These are phyloP conservation scores for Aspergillus eucalypticola DNA, from an alignment of 2,329 filamentous ascomycete genomes.

Conservation along the genomic window DNA sequence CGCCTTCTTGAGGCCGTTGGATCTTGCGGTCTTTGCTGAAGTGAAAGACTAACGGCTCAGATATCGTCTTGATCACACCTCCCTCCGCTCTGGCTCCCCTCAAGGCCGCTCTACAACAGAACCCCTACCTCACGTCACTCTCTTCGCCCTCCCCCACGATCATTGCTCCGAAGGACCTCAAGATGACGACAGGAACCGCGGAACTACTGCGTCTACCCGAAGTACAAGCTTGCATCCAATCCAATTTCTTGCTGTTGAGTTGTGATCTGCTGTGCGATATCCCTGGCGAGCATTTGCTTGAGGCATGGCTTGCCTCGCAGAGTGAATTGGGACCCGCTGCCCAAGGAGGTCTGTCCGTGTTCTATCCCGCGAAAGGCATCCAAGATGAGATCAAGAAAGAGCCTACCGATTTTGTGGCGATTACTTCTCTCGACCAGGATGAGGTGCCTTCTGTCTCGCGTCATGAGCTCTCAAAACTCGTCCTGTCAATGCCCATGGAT, in stretches of 20 bases:
- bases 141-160: constrained; percentile 40
- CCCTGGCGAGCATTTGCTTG: constrained; percentile 75
- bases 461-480: constrained; percentile 69
- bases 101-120: constrained; percentile 49
- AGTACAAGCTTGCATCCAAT: constrained; percentile 73
- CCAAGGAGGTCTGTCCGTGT: constrained; percentile 82
- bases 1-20: neutral
- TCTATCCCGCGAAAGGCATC: constrained; percentile 79
- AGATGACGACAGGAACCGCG: constrained; percentile 84
- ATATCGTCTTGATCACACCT: constrained; percentile 50
- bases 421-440: constrained; percentile 63
- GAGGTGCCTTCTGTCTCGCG: constrained; percentile 57
- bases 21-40: neutral
- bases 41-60: constrained; percentile 24
- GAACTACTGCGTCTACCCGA: constrained; percentile 83
- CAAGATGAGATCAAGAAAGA: constrained; percentile 77
- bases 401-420: constrained; percentile 89
- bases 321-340: constrained; percentile 63
- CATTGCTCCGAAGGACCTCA: constrained; percentile 53
- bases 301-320: constrained; percentile 82
- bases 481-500: constrained; percentile 83
- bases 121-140: constrained; percentile 51
- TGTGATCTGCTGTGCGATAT: constrained; percentile 94
- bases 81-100: constrained; percentile 44
- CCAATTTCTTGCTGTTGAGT: constrained; percentile 86